Conservation (phyloP, 176 grass and related monocot genomes). For the Carex cristatella region DNA sequence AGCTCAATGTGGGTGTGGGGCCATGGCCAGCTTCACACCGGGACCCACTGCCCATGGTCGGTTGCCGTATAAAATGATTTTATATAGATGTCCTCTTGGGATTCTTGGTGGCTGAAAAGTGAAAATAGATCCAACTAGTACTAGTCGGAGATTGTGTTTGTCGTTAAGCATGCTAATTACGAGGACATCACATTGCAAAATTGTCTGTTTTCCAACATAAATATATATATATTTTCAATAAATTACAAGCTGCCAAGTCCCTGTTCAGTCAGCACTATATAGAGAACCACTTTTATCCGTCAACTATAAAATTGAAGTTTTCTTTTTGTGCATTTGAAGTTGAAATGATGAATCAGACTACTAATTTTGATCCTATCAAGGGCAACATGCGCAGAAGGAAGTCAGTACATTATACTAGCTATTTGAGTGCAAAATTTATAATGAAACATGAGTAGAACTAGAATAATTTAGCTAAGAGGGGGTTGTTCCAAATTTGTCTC, state of each 20-base stretch:
- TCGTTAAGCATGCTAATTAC: not conserved
- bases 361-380: not conserved
- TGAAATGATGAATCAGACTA: not conserved
- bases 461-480: no score
- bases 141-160: not conserved
- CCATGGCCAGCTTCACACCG: constrained; percentile 15
- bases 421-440: no score
- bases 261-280: not conserved
- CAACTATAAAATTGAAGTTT: not conserved
- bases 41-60: not conserved
- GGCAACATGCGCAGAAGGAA: no score
- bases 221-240: no score
- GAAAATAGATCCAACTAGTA: not conserved
- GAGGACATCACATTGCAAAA: no score
- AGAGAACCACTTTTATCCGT: not conserved
- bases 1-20: constrained; percentile 35
- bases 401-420: no score
- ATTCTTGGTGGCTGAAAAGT: not conserved
- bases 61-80: not conserved
- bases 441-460: no score
- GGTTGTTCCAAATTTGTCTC: no score
- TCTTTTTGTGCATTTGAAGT: not conserved
- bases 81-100: not conserved
- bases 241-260: no score
- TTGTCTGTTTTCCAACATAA: no score